Base-by-base conservation (phyloP, 2,329 filamentous ascomycete species). In the Ustulina deusta region DNA sequence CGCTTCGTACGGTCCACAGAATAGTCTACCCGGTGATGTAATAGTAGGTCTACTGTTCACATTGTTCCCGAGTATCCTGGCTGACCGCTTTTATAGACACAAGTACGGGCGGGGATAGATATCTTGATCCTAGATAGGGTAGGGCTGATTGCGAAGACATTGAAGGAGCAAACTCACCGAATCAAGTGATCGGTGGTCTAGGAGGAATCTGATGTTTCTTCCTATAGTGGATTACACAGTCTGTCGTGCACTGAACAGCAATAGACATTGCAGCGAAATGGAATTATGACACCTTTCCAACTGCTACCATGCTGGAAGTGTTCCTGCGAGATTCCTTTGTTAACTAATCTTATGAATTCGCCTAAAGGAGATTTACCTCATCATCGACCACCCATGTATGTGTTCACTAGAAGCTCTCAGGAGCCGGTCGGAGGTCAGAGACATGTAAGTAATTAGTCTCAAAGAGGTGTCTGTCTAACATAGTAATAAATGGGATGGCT, bases 1-100 rank as follows among this genome's bases (percentile, higher is more conserved):
- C 51, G 79, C 74, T 2, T 78, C 76, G 2, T 82, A 79, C 57
- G 78, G 80, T 7, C 20, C 67, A n/a, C 60, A 75, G 57, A 82
- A 82, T 66, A 76, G 76, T 71, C 62, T 72, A 3, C 71, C 70
- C 4, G 70, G 69, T 62, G 29, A 56, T 42, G 66, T 65, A 15
- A 71, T 72, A 69, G 73, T 76, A 68, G 38, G 69, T 61, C 3
- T 22, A 15, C 29, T 55, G 5, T 36, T 36, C 17, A 40, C 17
- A 5, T 15, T 17, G 10, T 38, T 15, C 6, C 32, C 34, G 20
- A 55, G 32, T 10, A 25, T 15, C 20, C 4, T 55, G 25, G 34
- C 36, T 56, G 1, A 20, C 27, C 7, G 40, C 42, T 32, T 42
- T 10, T 7, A n/a, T 62, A 70, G 67, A 2, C 57, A 27, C 67